Evolutionary conservation across 2,329 filamentous ascomycete species (phyloP), one percentile per base, ranked within the genome.

Genomic region (Calonectria hawksworthii): DNA sequence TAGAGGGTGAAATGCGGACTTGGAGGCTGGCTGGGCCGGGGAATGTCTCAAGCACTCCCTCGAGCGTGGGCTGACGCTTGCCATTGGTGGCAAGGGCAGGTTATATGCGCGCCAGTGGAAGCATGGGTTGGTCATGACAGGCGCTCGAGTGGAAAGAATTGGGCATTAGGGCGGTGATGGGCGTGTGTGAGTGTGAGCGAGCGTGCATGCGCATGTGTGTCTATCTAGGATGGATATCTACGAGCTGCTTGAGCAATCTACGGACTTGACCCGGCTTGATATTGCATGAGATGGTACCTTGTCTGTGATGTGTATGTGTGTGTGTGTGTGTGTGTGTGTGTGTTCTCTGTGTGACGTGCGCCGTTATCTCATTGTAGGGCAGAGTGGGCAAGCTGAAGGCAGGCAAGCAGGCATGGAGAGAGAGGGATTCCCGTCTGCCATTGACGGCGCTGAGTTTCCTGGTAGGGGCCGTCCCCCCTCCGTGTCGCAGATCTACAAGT

Each of bases 1-100:
- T 65, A 72, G 72, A 52, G 47, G 63, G 32, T 70, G 34, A 61
- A 61, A 59, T 52, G 61, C 23, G 50, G 67, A 59, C 38, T 63
- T 47, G 65, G 65, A 36, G 56, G 56, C 23, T 26, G 34, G 56
- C 36, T 68, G 74, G 56, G 44, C 32, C 47, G 64, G 44, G 44
- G 63, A 36, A 56, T 75, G 70, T 74, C 74, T 74, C 68, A 74
- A 74, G 32, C n/a, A n/a, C 32, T 61, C 56, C 56, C 56, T 61
- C 34, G 32, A 34, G 56, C 50, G 44, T 64, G 41, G 59, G 61
- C n/a, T 69, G 68, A 38, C 23, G 47, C 44, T 47, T 64, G 38
- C 50, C 61, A 64, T 47, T 32, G 64, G 68, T 44, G 61, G 23
- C 36, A 51, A 63, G 59, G 67, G 51, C 51, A 72, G 38, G 38